Percentiles rank a stretch among this genome's conserved stretches.
Conservation (phyloP, 306 rosid species). For the Sesbania bispinosa region DNA sequence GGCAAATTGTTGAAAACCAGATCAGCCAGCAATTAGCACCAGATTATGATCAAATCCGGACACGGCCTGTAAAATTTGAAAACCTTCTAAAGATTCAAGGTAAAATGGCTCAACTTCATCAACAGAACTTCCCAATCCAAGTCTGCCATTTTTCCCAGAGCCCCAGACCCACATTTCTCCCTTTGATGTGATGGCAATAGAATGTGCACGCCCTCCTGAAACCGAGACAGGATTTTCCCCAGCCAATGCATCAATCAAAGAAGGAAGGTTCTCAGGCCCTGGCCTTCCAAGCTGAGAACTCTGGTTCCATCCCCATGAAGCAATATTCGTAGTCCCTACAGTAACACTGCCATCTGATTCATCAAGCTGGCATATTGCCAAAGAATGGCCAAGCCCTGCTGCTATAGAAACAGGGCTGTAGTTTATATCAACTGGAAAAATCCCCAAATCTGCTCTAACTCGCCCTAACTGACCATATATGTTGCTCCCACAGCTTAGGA, state of each 20-base stretch:
- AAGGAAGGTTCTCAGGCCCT: conserved; percentile 54
- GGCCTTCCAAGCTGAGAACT: conserved; percentile 78
- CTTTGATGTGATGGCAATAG: conserved; percentile 60
- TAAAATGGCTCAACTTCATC: conserved; percentile 68
- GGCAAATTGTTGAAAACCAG: too few species aligned
- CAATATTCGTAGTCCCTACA: conserved; percentile 40
- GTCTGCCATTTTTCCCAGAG: conserved; percentile 81
- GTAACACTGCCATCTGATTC: conserved; percentile 33
- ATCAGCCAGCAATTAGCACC: conserved; percentile 60
- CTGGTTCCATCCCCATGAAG: conserved; percentile 94
- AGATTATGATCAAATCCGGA: conserved; percentile 90
- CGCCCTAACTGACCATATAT: conserved; percentile 80
- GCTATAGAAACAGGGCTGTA: conserved; percentile 50
- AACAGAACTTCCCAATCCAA: conserved; percentile 70
- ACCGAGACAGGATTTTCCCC: conserved; percentile 60
- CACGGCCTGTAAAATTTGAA: conserved; percentile 66
- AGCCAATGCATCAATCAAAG: conserved; percentile 51
- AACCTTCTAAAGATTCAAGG: conserved; percentile 61
- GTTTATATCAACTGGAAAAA: conserved; percentile 62
- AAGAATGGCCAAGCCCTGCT: conserved; percentile 90
- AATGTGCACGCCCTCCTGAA: conserved; percentile 86
- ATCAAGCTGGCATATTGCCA: conserved; percentile 63
- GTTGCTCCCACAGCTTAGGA: conserved; percentile 84
- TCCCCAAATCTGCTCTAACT: conserved; percentile 54
- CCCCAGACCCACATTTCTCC: conserved; percentile 95